Conservation (phyloP, 371 early-diverging fungal species). For the Mortierella sp. region DNA sequence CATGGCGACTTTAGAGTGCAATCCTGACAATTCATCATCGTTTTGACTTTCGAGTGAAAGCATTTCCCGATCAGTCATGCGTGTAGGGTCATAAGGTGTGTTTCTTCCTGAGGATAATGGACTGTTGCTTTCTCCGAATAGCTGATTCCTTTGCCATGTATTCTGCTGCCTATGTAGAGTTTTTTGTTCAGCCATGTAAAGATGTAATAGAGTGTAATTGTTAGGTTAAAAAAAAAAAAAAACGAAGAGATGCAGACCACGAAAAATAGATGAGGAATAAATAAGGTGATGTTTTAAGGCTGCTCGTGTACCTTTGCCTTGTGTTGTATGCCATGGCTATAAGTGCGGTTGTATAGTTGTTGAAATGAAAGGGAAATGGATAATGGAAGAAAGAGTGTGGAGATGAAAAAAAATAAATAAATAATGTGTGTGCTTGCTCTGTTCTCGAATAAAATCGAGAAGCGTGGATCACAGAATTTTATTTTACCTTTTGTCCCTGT, state of each 20-base stretch:
- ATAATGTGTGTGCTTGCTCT: too few relatives aligned
- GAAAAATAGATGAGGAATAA: background rate
- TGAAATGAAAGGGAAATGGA: background rate
- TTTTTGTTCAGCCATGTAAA: too few relatives aligned
- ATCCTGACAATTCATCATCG: conserved; percentile 47
- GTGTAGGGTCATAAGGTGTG: conserved; percentile 48
- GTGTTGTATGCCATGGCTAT: conserved; percentile 18
- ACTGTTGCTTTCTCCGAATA: conserved; percentile 29
- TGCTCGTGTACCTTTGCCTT: conserved; percentile 26
- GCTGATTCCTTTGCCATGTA: conserved; percentile 40
- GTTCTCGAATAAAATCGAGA: too few relatives aligned
- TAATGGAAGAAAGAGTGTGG: too few relatives aligned
- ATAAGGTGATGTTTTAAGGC: background rate
- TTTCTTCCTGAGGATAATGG: conserved; percentile 40
- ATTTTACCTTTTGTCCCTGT: too few relatives aligned
- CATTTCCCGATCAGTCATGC: conserved; percentile 47
- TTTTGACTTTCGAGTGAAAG: conserved; percentile 55
- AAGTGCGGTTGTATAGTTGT: too few relatives aligned
- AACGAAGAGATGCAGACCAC: background rate
- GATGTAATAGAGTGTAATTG: background rate
- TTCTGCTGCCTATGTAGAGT: conserved; percentile 26
- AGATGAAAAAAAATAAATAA: too few relatives aligned
- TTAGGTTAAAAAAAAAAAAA: background rate
- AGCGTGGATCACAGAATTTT: too few relatives aligned
- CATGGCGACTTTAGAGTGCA: conserved; percentile 56